A percentile compares a stretch with the other conserved stretches of the same genome.
phyloP scores from a whole-genome alignment of 2,329 filamentous ascomycete species.

The Bipolaris victoriae region DNA sequence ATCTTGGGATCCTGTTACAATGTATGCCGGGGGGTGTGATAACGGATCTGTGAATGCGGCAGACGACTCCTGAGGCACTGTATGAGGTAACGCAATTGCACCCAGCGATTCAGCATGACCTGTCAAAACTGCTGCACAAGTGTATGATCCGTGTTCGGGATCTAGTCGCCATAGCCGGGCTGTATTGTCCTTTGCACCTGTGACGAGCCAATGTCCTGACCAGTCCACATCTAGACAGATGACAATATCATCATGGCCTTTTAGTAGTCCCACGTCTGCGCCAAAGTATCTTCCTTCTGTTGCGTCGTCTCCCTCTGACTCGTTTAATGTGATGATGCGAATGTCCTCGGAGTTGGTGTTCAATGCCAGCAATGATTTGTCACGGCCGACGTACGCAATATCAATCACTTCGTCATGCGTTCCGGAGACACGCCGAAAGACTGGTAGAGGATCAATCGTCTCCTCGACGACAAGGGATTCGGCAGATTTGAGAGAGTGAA shows the following conservation, averaged over 20 bases:
- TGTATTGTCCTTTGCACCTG: constrained; percentile 95
- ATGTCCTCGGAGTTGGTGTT: constrained; percentile 96
- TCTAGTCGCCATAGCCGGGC: constrained; percentile 91
- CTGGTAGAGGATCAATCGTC: constrained; percentile 62
- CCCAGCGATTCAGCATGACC: constrained; percentile 95
- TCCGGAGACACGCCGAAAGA: constrained; percentile 83
- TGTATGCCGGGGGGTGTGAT: constrained; percentile 78
- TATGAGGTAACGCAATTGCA: constrained; percentile 81
- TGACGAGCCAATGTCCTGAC: constrained; percentile 96
- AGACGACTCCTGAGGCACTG: constrained; percentile 69
- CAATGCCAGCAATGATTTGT: constrained; percentile 81
- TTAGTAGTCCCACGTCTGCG: constrained; percentile 82
- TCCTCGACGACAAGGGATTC: constrained; percentile 47
- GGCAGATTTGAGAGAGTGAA: constrained; percentile 67
- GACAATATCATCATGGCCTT: constrained; percentile 93
- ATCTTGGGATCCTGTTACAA: constrained; percentile 93
- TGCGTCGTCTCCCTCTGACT: constrained; percentile 32
- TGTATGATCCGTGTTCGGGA: constrained; percentile 72
- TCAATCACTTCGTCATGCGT: constrained; percentile 99
- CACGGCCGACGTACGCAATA: constrained; percentile 80
- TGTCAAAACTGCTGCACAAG: constrained; percentile 81
- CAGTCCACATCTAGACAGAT: constrained; percentile 94
- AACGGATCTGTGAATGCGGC: constrained; percentile 75
- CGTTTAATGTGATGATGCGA: constrained; percentile 75
- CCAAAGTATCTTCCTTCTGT: constrained; percentile 73